Base-by-base conservation (phyloP, 306 rosid genomes). In the Mucuna pruriens region DNA sequence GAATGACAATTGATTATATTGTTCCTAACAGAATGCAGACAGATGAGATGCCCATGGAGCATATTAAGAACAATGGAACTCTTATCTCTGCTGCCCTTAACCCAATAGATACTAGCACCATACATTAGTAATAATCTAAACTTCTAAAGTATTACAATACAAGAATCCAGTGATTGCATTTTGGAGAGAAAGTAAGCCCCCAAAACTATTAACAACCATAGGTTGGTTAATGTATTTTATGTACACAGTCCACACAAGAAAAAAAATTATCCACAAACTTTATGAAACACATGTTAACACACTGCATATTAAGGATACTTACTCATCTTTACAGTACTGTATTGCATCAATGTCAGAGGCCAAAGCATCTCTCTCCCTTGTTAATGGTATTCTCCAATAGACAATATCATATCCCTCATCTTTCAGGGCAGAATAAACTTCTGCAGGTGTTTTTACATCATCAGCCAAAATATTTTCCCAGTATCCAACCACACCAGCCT, bases 391-490 rank as follows among this genome's bases (percentile, higher is more conserved):
- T 81, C 98, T 92, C 80, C 77, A 76, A 82, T 87, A 90, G 60
- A 78, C 82, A 83, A 90, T 86, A 82, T 90, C 86, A 82, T 87
- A 90, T 63, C 94, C 92, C 63, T 88, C 90, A 23, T 81, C 91
- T 80, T 87, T 90, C 74, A 94, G 76, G 71, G 86, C 61, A 40
- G 94, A 87, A 84, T 90, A 92, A 52, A 89, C 98, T 87, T 94
- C 98, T 26, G 91, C 89, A 25, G 98, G 95, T 22, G 98, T 91
- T 87, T 88, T 90, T 74, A 94, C 97, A 84, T 90, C 91, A 88
- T 92, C 94, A 45, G 88, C 83, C 73, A 64, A 81, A 84, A 92
- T 87, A 80, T 88, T 94, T 80, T 94, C 95, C 89, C 97, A 90
- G 83, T 88, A 94, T 80, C 98, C 98, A 76, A 94, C 80, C 68